Percentiles rank a stretch among this genome's conserved stretches.
Evolutionary conservation across 2,329 filamentous ascomycete genomes (phyloP).

Genomic region (Cladosporium sp.): DNA sequence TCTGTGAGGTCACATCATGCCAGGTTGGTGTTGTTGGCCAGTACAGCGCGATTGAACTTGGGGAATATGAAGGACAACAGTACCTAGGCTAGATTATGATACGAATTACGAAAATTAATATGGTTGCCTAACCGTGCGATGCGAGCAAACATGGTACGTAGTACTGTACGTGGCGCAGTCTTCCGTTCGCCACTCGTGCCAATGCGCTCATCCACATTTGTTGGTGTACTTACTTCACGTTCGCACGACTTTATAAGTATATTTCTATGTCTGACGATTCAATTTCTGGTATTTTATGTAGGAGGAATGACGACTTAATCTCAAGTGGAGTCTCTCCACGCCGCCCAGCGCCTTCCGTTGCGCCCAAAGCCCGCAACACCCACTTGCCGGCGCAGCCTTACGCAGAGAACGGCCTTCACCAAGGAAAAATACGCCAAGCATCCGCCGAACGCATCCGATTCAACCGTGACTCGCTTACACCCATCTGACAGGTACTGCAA

Average conservation of each 20-base stretch:
- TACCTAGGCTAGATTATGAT: too few species aligned
- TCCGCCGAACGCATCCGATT: slow-evolving; percentile 1
- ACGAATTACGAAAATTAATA: not conserved
- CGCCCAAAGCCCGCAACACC: not conserved
- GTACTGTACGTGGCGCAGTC: slow-evolving; percentile 1
- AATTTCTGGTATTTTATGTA: too few species aligned
- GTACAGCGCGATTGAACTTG: too few species aligned
- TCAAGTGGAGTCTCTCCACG: not conserved
- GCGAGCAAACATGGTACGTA: not conserved
- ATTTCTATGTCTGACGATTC: too few species aligned
- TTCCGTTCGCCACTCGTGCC: not conserved
- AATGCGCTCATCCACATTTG: not conserved
- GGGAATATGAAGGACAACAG: too few species aligned
- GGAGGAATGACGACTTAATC: not conserved
- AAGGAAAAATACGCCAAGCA: slow-evolving; percentile 2
- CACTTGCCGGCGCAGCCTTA: too few species aligned
- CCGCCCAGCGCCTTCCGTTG: not conserved
- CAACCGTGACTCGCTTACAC: not conserved
- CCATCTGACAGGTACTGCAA: not conserved
- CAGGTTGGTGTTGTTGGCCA: too few species aligned
- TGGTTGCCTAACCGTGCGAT: not conserved
- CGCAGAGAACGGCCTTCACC: not conserved
- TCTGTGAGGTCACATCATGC: too few species aligned
- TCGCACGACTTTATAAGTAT: too few species aligned
- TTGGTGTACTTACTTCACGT: not conserved